These are phyloP conservation scores for Picea glauca DNA, from an alignment of 75 land plant genomes.

Conservation along the genomic window DNA sequence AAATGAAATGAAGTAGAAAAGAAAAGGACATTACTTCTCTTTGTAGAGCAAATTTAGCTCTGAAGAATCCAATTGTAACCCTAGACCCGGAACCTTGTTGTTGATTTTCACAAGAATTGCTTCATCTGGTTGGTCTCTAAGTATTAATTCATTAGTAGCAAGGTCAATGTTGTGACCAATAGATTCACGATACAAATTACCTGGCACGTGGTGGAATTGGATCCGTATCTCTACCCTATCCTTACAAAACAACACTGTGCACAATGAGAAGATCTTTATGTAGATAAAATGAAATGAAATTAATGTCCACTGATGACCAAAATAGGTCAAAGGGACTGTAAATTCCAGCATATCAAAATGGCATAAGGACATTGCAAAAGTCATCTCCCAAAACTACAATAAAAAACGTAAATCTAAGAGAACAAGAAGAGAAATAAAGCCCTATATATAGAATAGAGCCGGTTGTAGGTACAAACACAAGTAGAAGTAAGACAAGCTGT, in stretches of 20 bases:
- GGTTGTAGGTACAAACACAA: too few species aligned
- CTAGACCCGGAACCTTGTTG: constrained; percentile 86
- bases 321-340: too few species aligned
- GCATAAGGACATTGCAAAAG: too few species aligned
- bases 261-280: background rate
- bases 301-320: too few species aligned
- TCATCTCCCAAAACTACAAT: too few species aligned
- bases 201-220: constrained; percentile 78
- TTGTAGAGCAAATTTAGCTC: constrained; percentile 76
- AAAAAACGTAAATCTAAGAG: too few species aligned
- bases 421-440: too few species aligned
- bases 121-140: constrained; percentile 64
- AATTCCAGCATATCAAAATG: too few species aligned
- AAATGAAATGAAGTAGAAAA: constrained; percentile 7
- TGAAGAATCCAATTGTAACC: constrained; percentile 62
- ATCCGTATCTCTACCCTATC: constrained; percentile 59
- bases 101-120: constrained; percentile 72
- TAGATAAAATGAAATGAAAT: background rate
- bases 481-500: too few species aligned
- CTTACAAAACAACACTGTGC: background rate
- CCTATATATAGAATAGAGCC: too few species aligned
- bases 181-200: constrained; percentile 54
- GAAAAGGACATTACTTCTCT: constrained; percentile 44
- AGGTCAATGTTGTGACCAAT: constrained; percentile 46
- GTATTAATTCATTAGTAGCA: constrained; percentile 70